Evolutionary conservation across 129 eudicot species (phyloP).

Genomic region (Flaveria brownii): DNA sequence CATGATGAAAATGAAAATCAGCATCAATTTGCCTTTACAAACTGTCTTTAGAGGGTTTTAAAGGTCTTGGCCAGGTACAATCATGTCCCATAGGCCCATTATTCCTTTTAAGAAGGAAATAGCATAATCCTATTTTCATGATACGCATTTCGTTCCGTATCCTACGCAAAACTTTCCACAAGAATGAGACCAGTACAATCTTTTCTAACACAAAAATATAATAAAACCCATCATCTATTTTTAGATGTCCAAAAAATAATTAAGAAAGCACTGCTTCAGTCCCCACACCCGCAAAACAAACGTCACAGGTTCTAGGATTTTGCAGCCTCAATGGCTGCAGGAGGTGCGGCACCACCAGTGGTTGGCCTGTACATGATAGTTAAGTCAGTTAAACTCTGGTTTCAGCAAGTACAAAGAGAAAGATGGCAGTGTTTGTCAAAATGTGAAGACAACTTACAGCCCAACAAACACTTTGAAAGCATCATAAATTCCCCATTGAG

Average conservation of each 20-base stretch:
- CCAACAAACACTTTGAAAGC: slow-evolving; percentile 59
- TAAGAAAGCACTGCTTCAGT: slow-evolving; percentile 11
- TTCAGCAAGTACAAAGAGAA: background rate
- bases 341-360: slow-evolving; percentile 86
- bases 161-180: slow-evolving; percentile 36
- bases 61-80: slow-evolving; percentile 22
- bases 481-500: slow-evolving; percentile 55
- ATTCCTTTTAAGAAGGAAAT: slow-evolving; percentile 23
- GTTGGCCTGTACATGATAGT: slow-evolving; percentile 62
- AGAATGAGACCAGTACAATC: slow-evolving; percentile 27
- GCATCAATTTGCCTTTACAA: slow-evolving; percentile 19
- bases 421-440: background rate
- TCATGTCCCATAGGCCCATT: slow-evolving; percentile 30
- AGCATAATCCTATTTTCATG: slow-evolving; percentile 22
- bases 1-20: slow-evolving; percentile 19
- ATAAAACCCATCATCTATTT: slow-evolving; percentile 15
- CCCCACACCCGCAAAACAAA: background rate
- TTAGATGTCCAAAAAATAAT: slow-evolving; percentile 20
- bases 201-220: slow-evolving; percentile 25
- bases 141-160: slow-evolving; percentile 25
- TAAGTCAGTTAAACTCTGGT: slow-evolving; percentile 14
- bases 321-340: slow-evolving; percentile 52
- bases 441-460: slow-evolving; percentile 41
- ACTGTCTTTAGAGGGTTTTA: background rate
- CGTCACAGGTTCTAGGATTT: slow-evolving; percentile 38